Conservation (phyloP, 768 basidiomycete genomes). For the Zangia roseola region DNA sequence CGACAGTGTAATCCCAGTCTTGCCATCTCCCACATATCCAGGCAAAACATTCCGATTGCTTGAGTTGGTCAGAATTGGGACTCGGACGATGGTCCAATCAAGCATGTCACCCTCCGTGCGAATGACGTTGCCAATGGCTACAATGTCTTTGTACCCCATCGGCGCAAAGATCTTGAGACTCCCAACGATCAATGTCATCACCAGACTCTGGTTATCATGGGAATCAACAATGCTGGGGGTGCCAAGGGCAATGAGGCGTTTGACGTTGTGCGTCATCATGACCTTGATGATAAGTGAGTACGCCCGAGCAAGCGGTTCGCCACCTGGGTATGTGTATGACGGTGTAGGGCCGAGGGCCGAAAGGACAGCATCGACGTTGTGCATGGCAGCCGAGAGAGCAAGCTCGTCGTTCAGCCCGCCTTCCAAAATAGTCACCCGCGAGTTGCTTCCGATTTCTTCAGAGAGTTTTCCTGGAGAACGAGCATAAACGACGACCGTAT, state of each 20-base stretch:
- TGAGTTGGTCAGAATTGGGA: constrained; percentile 58
- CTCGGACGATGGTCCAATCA: constrained; percentile 70
- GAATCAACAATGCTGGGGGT: constrained; percentile 65
- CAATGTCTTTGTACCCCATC: constrained; percentile 66
- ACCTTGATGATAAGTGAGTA: constrained; percentile 54
- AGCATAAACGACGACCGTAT: constrained; percentile 58
- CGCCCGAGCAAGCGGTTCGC: constrained; percentile 60
- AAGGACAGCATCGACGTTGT: constrained; percentile 59
- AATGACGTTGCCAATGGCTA: constrained; percentile 58
- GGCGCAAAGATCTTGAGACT: constrained; percentile 40
- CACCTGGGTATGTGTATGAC: constrained; percentile 39
- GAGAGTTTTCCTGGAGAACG: constrained; percentile 66
- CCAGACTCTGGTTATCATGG: constrained; percentile 52
- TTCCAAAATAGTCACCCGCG: constrained; percentile 48
- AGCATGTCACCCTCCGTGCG: constrained; percentile 47
- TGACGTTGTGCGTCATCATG: constrained; percentile 53
- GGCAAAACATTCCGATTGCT: constrained; percentile 46
- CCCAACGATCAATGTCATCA: constrained; percentile 38
- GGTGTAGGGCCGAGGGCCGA: constrained; percentile 60
- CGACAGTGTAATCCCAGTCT: constrained; percentile 47
- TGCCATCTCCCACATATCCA: constrained; percentile 69
- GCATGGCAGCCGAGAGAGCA: constrained; percentile 49
- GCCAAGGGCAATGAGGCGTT: constrained; percentile 63
- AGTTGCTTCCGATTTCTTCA: constrained; percentile 43
- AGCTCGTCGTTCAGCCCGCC: constrained; percentile 56